Percentiles rank a stretch among this genome's conserved stretches.
Evolutionary conservation across 495 filamentous ascomycete genomes (phyloP).

Genomic region (Penicillium nucicola): DNA sequence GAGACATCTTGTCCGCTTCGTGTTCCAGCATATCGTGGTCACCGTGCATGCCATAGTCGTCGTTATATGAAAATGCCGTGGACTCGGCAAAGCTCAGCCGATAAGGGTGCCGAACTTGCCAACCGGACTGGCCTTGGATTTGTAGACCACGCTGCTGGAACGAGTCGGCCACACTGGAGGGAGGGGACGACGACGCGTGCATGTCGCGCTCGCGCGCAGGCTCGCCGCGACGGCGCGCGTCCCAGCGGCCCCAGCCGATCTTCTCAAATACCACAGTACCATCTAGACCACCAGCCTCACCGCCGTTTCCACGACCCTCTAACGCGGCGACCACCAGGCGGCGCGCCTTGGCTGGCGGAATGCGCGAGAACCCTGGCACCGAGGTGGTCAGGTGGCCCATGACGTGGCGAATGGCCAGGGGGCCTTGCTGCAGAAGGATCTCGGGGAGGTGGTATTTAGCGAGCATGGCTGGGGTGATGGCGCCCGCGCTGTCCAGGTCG

Average conservation of each 20-base stretch:
- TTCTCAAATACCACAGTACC: slow-evolving; percentile 91
- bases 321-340: slow-evolving; percentile 82
- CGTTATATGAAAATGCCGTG: slow-evolving; percentile 70
- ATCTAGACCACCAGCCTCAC: slow-evolving; percentile 58
- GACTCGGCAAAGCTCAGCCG: slow-evolving; percentile 66
- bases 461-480: slow-evolving; percentile 81
- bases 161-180: slow-evolving; percentile 52
- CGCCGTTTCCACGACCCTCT: slow-evolving; percentile 66
- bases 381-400: slow-evolving; percentile 90
- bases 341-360: slow-evolving; percentile 87
- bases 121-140: slow-evolving; percentile 50
- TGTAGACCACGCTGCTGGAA: slow-evolving; percentile 57
- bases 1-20: slow-evolving; percentile 95
- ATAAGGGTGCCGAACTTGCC: slow-evolving; percentile 47
- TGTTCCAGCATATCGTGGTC: slow-evolving; percentile 72
- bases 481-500: slow-evolving; percentile 66
- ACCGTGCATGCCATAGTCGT: slow-evolving; percentile 47
- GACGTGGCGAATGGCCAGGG: slow-evolving; percentile 89
- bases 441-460: slow-evolving; percentile 89
- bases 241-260: slow-evolving; percentile 96
- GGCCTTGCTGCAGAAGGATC: slow-evolving; percentile 84
- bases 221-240: slow-evolving; percentile 72
- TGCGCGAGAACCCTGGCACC: slow-evolving; percentile 87
- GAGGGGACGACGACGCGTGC: slow-evolving; percentile 34
- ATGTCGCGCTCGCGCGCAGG: slow-evolving; percentile 44